Evolutionary conservation across 768 basidiomycete species (phyloP), one percentile per base, ranked within the genome.

Genomic region (Coprinopsis marcescibilis): DNA sequence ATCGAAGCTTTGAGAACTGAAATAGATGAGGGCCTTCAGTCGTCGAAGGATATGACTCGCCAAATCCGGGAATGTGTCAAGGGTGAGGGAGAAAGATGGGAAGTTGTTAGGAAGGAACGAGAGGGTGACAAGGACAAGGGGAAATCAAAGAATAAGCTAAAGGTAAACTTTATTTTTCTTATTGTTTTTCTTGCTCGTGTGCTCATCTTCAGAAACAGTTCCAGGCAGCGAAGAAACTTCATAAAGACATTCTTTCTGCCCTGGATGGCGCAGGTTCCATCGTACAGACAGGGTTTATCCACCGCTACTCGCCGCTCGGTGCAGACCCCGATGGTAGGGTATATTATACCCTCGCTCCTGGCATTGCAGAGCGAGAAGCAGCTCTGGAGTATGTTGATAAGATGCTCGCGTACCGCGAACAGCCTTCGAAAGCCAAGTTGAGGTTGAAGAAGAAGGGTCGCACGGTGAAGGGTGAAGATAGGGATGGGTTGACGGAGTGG

Each of bases 261-360:
- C 65, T 85, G 23, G 83, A 88, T 25, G 70, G 74, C 50, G 75
- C 77, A 0, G 58, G 73, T n/a, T 77, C 75, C 47, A 61, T 86
- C 13, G 63, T 72, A 3, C 56, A 61, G 21, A 65, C 69, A 3
- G 66, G 69, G 6, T 76, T 66, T 52, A 58, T 74, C 2, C 67
- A 75, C 2, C 80, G 89, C 14, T 79, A 81, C 52, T 60, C 65
- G 5, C 68, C 77, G 1, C 66, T 89, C n/a, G 89, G 89, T n/a
- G 69, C 63, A 21, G 89, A 90, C 55, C 50, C 60, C 12, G 83
- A 82, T 5, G 83, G 84, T 10, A 76, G 86, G 15, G 55, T 70
- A 15, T 91, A 86, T 58, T 88, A 81, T 68, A 76, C 75, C 8
- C 64, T 86, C 21, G 76, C 79, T 0, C 81, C 86, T 3, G 75